A percentile compares a stretch with the other conserved stretches of the same genome.
These are phyloP conservation scores for Fraxinus anomala DNA, from an alignment of 257 asterid species.

Conservation along the genomic window DNA sequence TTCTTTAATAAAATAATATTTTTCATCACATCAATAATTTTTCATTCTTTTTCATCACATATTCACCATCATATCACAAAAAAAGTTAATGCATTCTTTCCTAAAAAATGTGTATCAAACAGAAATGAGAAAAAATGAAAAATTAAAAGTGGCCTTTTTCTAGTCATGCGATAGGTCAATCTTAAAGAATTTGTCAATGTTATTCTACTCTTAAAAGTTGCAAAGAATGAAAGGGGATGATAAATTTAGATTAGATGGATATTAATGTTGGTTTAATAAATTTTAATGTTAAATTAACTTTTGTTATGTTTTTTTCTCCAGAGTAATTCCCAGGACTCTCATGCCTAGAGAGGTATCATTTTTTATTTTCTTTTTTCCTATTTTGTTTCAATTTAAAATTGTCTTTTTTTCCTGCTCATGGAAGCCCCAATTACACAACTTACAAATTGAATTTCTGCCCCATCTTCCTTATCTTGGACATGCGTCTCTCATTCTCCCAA, in stretches of 20 bases:
- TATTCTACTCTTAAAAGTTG: not conserved
- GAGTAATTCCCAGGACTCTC: constrained; percentile 42
- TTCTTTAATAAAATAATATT: too few species aligned
- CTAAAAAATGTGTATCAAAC: too few species aligned
- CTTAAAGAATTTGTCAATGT: too few species aligned
- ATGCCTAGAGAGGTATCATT: constrained; percentile 41
- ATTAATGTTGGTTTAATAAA: too few species aligned
- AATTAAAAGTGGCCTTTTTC: too few species aligned
- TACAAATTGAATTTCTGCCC: constrained; percentile 27
- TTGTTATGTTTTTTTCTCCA: constrained; percentile 32
- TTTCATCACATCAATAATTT: too few species aligned
- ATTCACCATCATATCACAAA: too few species aligned
- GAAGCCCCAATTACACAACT: constrained; percentile 5
- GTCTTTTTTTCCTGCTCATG: constrained; percentile 8
- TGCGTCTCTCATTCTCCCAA: not conserved
- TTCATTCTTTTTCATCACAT: too few species aligned
- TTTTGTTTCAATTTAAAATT: too few species aligned
- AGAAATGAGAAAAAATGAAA: too few species aligned
- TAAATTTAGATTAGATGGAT: not conserved
- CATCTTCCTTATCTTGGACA: constrained; percentile 29
- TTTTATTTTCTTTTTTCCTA: too few species aligned
- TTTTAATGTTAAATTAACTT: not conserved
- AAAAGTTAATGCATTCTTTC: too few species aligned
- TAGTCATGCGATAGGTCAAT: not conserved
- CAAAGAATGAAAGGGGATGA: not conserved